A percentile compares a stretch with the other conserved stretches of the same genome.
These are phyloP conservation scores for Alternaria brassicae DNA, from an alignment of 2,329 filamentous ascomycete species.

Conservation along the genomic window DNA sequence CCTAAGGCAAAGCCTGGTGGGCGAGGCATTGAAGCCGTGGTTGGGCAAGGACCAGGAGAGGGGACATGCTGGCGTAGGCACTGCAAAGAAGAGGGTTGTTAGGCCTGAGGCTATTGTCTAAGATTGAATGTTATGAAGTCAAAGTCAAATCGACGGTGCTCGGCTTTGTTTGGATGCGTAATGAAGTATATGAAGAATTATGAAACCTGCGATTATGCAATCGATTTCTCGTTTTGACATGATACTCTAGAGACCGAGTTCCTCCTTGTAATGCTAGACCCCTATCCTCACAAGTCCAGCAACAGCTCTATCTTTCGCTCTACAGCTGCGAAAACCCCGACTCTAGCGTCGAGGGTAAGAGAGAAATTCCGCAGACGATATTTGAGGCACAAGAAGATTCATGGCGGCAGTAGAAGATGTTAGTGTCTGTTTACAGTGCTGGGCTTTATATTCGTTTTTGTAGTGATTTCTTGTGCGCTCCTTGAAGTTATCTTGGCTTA, in stretches of 20 bases:
- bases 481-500: not conserved
- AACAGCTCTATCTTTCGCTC: not conserved
- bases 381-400: not conserved
- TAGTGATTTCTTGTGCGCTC: not conserved
- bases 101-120: constrained; percentile 41
- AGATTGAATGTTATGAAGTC: not conserved
- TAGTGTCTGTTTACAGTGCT: not conserved
- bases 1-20: constrained; percentile 78
- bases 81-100: constrained; percentile 41
- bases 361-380: not conserved
- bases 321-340: not conserved
- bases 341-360: not conserved
- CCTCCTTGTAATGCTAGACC: not conserved
- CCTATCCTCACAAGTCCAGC: not conserved
- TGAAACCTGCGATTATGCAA: not conserved
- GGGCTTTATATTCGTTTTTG: not conserved
- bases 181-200: not conserved
- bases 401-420: not conserved
- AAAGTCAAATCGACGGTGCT: not conserved
- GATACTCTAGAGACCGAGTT: not conserved
- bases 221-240: not conserved
- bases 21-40: constrained; percentile 95
- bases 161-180: not conserved
- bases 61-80: constrained; percentile 38
- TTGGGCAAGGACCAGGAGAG: constrained; percentile 83